Percentiles rank a stretch among this genome's conserved stretches.
Conservation (phyloP, 768 basidiomycete genomes). For the Sutorius australiensis region DNA sequence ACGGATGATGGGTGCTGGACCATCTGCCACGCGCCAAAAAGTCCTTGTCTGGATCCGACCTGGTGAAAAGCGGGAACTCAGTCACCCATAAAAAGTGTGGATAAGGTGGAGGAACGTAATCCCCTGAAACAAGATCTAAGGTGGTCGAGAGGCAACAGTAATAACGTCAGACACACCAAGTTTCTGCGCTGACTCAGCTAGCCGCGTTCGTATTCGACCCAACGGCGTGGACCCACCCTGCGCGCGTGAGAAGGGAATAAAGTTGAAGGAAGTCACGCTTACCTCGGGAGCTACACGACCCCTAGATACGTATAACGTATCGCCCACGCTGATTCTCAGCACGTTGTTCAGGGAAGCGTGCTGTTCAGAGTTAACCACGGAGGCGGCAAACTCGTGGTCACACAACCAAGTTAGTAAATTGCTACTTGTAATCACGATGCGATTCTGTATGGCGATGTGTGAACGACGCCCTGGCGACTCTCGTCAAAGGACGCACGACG, state of each 20-base stretch:
- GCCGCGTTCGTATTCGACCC: conserved; percentile 62
- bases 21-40: conserved; percentile 82
- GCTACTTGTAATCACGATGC: conserved; percentile 43
- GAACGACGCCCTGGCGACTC: neutral
- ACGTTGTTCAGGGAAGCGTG: conserved; percentile 36
- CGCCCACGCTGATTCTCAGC: conserved; percentile 45
- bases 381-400: conserved; percentile 30
- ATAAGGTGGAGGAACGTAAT: conserved; percentile 47
- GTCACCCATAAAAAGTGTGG: conserved; percentile 95
- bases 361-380: conserved; percentile 24
- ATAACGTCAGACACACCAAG: conserved; percentile 45
- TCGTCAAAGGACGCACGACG: conserved; percentile 21
- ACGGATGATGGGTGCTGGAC: conserved; percentile 93
- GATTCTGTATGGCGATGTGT: conserved; percentile 38
- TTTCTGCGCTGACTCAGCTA: conserved; percentile 63
- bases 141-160: neutral
- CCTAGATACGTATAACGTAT: conserved; percentile 56
- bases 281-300: conserved; percentile 54
- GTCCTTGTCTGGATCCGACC: conserved; percentile 83
- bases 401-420: conserved; percentile 48
- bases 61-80: conserved; percentile 91
- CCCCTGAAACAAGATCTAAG: conserved; percentile 42
- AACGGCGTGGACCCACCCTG: conserved; percentile 87
- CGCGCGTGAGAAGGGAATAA: conserved; percentile 19
- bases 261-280: conserved; percentile 17